A percentile compares a stretch with the other conserved stretches of the same genome.
Conservation (phyloP, 2,329 filamentous ascomycete genomes). For the Aspergillus texensis region DNA sequence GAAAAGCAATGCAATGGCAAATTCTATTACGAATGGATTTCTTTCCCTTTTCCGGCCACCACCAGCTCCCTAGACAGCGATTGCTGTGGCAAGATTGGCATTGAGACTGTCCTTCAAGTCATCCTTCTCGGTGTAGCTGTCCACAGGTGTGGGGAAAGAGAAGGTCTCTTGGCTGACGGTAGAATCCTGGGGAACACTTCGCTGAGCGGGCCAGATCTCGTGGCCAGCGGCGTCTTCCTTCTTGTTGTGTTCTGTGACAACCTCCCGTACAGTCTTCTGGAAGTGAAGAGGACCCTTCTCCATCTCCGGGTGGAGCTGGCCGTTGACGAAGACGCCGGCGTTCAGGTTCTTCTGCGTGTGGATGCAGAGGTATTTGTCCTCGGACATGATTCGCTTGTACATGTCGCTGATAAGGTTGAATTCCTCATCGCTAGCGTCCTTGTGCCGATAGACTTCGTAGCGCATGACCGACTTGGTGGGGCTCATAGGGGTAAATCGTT, state of each 20-base stretch:
- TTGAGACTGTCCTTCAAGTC: neutral
- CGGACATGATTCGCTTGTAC: conserved; percentile 66
- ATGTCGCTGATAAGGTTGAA: conserved; percentile 60
- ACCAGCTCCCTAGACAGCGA: neutral
- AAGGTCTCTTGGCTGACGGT: conserved; percentile 31
- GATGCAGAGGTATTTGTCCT: conserved; percentile 64
- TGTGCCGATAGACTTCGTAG: conserved; percentile 67
- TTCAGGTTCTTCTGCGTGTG: conserved; percentile 63
- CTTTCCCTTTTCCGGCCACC: neutral
- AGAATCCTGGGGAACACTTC: conserved; percentile 29
- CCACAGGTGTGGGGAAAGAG: conserved; percentile 25
- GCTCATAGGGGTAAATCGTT: conserved; percentile 60
- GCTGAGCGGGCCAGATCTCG: conserved; percentile 57
- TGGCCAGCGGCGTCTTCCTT: conserved; percentile 48
- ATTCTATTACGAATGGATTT: neutral
- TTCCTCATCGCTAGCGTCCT: conserved; percentile 59
- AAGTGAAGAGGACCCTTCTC: conserved; percentile 62
- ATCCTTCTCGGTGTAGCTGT: conserved; percentile 4
- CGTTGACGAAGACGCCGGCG: conserved; percentile 62
- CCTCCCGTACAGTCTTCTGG: conserved; percentile 54
- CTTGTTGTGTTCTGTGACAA: conserved; percentile 50
- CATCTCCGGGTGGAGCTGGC: conserved; percentile 61
- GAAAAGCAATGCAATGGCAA: neutral
- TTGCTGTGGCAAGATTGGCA: neutral
- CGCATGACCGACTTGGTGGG: conserved; percentile 57